Conservation (phyloP, 2,329 filamentous ascomycete species). For the Calonectria pseudoreteaudii region DNA sequence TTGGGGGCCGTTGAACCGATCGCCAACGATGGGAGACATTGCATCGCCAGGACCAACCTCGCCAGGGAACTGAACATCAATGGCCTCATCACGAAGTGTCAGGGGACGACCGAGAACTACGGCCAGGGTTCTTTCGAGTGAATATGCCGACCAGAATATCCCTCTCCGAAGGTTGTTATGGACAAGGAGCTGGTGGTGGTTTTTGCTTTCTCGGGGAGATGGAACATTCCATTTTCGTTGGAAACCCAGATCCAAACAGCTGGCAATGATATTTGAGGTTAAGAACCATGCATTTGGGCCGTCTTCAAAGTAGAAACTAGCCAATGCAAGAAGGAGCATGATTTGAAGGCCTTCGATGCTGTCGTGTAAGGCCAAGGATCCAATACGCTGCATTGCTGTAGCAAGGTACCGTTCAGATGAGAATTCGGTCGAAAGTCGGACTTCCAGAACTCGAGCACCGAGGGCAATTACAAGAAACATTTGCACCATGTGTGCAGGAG, state of each 20-base stretch:
- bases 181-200: not conserved
- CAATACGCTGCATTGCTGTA: conserved; percentile 27
- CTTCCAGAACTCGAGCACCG: conserved; percentile 23
- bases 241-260: conserved; percentile 29
- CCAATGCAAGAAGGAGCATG: conserved; percentile 26
- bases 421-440: conserved; percentile 7
- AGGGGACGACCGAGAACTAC: conserved; percentile 29
- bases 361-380: conserved; percentile 21
- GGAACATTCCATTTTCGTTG: conserved; percentile 22
- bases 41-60: conserved; percentile 3
- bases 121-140: conserved; percentile 26
- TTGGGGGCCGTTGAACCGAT: not conserved
- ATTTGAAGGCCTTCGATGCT: conserved; percentile 31
- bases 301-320: conserved; percentile 27
- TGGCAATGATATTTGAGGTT: conserved; percentile 29
- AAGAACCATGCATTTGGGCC: conserved; percentile 31
- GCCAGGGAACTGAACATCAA: conserved; percentile 31
- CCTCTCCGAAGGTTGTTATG: conserved; percentile 21
- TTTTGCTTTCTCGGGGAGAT: not conserved
- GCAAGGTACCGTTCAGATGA: conserved; percentile 20
- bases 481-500: conserved; percentile 19
- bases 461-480: conserved; percentile 29
- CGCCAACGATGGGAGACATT: not conserved
- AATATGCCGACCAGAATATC: conserved; percentile 33
- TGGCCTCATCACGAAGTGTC: conserved; percentile 29